Percentiles rank a stretch among this genome's conserved stretches.
phyloP scores from a whole-genome alignment of 768 basidiomycete species.

The Kwoniella dejecticola region DNA sequence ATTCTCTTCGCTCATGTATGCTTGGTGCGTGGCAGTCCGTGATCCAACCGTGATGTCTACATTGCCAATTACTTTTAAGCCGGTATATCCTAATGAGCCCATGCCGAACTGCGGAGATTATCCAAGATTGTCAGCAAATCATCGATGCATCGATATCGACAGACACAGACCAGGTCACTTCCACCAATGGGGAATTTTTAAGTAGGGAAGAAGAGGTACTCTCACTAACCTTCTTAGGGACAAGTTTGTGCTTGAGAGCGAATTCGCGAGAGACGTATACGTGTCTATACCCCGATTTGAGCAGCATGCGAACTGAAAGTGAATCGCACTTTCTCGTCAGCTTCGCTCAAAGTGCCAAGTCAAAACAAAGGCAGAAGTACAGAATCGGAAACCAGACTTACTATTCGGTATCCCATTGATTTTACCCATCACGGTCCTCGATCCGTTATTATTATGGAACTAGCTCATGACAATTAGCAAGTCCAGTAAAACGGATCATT shows the following conservation, averaged over 20 bases:
- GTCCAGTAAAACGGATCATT: background rate
- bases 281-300: slow-evolving; percentile 86
- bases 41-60: slow-evolving; percentile 75
- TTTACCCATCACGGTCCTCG: slow-evolving; percentile 84
- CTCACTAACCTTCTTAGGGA: slow-evolving; percentile 71
- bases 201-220: no score
- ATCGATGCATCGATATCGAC: no score
- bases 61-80: slow-evolving; percentile 65
- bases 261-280: slow-evolving; percentile 96
- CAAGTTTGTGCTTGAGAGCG: slow-evolving; percentile 81
- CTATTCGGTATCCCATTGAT: slow-evolving; percentile 90
- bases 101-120: slow-evolving; percentile 69
- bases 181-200: background rate
- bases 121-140: no score
- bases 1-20: slow-evolving; percentile 89
- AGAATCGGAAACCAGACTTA: slow-evolving; percentile 55
- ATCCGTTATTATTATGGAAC: slow-evolving; percentile 89
- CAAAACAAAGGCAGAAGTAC: slow-evolving; percentile 3
- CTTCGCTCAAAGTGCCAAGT: slow-evolving; percentile 1
- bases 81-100: slow-evolving; percentile 91
- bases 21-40: slow-evolving; percentile 59
- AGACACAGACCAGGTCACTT: background rate
- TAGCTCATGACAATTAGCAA: no score
- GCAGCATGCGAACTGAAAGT: slow-evolving; percentile 78
- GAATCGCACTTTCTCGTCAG: slow-evolving; percentile 7